Conservation (phyloP, 2,329 filamentous ascomycete species). For the Herpomyces periplanetae region DNA sequence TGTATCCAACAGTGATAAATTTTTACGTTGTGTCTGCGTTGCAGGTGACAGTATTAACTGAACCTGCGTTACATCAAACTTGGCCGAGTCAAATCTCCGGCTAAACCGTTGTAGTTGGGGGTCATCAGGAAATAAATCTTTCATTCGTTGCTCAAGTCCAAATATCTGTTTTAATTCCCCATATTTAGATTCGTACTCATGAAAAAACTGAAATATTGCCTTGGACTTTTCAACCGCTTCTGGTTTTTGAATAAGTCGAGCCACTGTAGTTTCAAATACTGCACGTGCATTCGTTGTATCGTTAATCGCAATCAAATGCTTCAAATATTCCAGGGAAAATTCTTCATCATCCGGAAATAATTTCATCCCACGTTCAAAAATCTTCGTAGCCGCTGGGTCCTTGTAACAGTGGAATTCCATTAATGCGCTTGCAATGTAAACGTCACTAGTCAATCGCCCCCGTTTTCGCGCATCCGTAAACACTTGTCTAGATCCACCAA, state of each 20-base stretch:
- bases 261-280: slow-evolving; percentile 77
- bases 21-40: slow-evolving; percentile 29
- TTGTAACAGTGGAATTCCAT: slow-evolving; percentile 91
- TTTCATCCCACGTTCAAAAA: slow-evolving; percentile 72
- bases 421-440: slow-evolving; percentile 66
- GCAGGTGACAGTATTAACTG: slow-evolving; percentile 44
- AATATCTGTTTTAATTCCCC: slow-evolving; percentile 66
- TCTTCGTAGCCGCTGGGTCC: slow-evolving; percentile 61
- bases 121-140: slow-evolving; percentile 64
- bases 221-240: slow-evolving; percentile 36
- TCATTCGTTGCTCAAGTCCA: slow-evolving; percentile 69
- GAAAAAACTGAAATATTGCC: slow-evolving; percentile 56
- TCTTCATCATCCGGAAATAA: slow-evolving; percentile 72
- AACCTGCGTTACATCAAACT: slow-evolving; percentile 45
- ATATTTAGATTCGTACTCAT: slow-evolving; percentile 75
- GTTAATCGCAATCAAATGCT: slow-evolving; percentile 63
- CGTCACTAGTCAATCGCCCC: slow-evolving; percentile 62
- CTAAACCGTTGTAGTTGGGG: slow-evolving; percentile 33
- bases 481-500: slow-evolving; percentile 38
- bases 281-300: slow-evolving; percentile 82
- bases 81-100: slow-evolving; percentile 26
- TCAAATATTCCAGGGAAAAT: slow-evolving; percentile 81
- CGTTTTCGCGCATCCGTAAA: slow-evolving; percentile 59
- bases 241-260: slow-evolving; percentile 33
- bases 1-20: slow-evolving; percentile 2